Evolutionary conservation across 2,329 filamentous ascomycete species (phyloP).

Genomic region (Stagonosporopsis rhizophila): DNA sequence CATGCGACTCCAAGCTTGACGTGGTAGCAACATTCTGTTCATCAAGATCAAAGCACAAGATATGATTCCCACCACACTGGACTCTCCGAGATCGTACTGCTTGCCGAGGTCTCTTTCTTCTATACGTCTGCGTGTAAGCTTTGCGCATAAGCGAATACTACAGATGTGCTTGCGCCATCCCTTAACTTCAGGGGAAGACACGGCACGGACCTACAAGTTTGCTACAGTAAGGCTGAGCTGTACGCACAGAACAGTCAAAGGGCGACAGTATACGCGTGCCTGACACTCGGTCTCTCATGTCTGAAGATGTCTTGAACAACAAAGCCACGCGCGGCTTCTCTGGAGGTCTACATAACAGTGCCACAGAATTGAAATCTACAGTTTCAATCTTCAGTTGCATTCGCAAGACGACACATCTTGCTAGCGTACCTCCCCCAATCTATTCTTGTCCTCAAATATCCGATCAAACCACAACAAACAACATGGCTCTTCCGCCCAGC

Average conservation of each 20-base stretch:
- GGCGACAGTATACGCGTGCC: not conserved
- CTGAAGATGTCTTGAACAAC: not conserved
- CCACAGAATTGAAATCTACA: not conserved
- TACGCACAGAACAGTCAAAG: not conserved
- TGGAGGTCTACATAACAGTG: not conserved
- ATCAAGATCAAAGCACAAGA: not conserved
- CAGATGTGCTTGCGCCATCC: not conserved
- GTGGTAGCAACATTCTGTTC: not conserved
- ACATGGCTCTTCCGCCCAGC: not conserved
- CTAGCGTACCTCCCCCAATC: not conserved
- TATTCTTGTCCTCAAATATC: not conserved
- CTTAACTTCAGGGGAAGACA: not conserved
- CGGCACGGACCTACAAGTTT: conserved; percentile 2
- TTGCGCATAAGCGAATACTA: not conserved
- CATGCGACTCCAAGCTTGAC: not conserved
- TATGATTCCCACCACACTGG: no score
- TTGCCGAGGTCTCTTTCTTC: not conserved
- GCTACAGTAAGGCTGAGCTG: not conserved
- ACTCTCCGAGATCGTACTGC: not conserved
- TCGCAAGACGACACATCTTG: not conserved
- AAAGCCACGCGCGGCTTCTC: not conserved
- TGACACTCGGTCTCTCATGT: not conserved
- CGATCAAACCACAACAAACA: not conserved
- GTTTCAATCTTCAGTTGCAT: not conserved
- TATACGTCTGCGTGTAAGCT: not conserved